Percentiles rank a stretch among this genome's conserved stretches.
These are phyloP conservation scores for Flueggea neowawraea DNA, from an alignment of 441 rosid genomes.

Conservation along the genomic window DNA sequence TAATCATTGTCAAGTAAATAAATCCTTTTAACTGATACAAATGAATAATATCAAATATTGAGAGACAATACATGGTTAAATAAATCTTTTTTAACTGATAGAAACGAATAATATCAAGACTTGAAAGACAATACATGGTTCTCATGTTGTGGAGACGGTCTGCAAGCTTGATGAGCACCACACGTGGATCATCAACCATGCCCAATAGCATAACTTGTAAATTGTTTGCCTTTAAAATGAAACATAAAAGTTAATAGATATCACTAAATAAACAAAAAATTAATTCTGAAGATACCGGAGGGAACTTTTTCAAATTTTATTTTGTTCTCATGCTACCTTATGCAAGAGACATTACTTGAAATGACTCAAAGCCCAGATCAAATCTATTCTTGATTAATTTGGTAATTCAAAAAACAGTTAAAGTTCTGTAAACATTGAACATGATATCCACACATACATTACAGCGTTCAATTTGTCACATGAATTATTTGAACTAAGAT, in stretches of 20 bases:
- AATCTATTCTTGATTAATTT: background rate
- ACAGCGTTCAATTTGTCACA: background rate
- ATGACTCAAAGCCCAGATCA: background rate
- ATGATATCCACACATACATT: background rate
- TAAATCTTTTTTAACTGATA: background rate
- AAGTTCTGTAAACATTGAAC: background rate
- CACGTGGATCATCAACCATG: slow-evolving; percentile 84
- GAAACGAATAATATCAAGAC: slow-evolving; percentile 5
- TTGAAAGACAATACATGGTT: slow-evolving; percentile 50
- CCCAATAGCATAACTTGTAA: slow-evolving; percentile 75
- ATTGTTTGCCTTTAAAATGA: slow-evolving; percentile 51
- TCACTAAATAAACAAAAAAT: background rate
- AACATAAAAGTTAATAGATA: slow-evolving; percentile 14
- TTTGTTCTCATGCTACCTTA: background rate
- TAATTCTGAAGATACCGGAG: background rate
- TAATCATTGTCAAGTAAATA: background rate
- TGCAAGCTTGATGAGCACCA: slow-evolving; percentile 81
- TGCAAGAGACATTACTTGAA: background rate
- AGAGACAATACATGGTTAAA: slow-evolving; percentile 49
- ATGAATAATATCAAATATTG: slow-evolving; percentile 8
- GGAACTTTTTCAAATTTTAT: too few relatives aligned
- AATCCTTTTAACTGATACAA: slow-evolving; percentile 1
- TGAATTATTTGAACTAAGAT: too few relatives aligned
- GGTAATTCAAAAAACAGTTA: background rate
- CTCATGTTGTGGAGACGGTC: slow-evolving; percentile 91